A percentile compares a stretch with the other conserved stretches of the same genome.
Conservation (phyloP, 1,139 yeast species). For the Torulaspora pretoriensis region DNA sequence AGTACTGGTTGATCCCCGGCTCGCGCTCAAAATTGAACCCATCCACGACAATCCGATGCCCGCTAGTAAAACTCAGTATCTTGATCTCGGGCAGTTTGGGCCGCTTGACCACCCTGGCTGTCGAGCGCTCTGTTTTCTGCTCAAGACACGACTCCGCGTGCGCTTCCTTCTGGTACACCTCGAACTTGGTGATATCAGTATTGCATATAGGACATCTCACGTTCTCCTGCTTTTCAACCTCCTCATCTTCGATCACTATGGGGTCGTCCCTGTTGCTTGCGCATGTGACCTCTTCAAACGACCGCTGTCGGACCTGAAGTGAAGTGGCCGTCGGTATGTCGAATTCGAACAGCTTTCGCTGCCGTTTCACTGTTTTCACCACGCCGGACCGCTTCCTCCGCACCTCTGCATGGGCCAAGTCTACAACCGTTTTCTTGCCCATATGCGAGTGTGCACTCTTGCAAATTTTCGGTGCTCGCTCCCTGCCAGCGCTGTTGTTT, state of each 20-base stretch:
- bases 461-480: neutral
- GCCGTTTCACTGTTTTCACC: slow-evolving; percentile 19
- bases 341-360: slow-evolving; percentile 28
- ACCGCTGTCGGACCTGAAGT: slow-evolving; percentile 15
- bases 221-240: slow-evolving; percentile 7
- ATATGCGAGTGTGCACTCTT: slow-evolving; percentile 2
- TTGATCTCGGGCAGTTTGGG: slow-evolving; percentile 39
- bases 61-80: slow-evolving; percentile 43
- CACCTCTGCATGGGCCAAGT: slow-evolving; percentile 14
- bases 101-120: slow-evolving; percentile 9
- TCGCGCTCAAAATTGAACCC: slow-evolving; percentile 59
- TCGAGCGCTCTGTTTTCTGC: neutral
- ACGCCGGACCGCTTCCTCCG: slow-evolving; percentile 9
- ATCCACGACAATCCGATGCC: slow-evolving; percentile 53
- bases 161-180: slow-evolving; percentile 44
- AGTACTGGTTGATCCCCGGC: slow-evolving; percentile 47
- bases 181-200: slow-evolving; percentile 37
- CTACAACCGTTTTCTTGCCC: slow-evolving; percentile 19
- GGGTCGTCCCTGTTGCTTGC: slow-evolving; percentile 12
- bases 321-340: slow-evolving; percentile 23
- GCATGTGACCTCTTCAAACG: slow-evolving; percentile 2
- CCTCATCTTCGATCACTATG: slow-evolving; percentile 19
- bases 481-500: neutral
- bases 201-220: slow-evolving; percentile 50
- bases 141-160: slow-evolving; percentile 57